phyloP scores from a whole-genome alignment of 225 moss, liverwort and hornwort genomes.

The Pseudisothecium myosuroides region DNA sequence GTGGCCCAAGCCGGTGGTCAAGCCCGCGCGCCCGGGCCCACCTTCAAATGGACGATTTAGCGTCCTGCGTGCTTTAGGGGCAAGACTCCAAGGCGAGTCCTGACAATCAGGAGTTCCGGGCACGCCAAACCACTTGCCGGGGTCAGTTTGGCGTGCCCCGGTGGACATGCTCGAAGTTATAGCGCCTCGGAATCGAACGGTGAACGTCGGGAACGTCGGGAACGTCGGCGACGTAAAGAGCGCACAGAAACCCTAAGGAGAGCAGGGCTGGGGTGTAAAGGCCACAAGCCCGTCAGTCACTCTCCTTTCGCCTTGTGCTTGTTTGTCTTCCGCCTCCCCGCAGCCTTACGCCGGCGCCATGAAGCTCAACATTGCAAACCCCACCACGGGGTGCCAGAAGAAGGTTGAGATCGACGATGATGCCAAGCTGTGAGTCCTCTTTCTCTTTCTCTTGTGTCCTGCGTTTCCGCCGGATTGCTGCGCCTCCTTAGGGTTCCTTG shows the following conservation, averaged over 20 bases:
- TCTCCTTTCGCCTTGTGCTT: neutral
- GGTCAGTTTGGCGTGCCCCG: no score
- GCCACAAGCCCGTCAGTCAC: fast-evolving
- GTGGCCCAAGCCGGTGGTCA: no score
- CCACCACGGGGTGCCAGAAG: slow-evolving; percentile 95
- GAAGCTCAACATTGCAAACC: slow-evolving; percentile 85
- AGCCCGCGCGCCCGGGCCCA: no score
- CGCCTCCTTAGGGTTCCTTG: neutral
- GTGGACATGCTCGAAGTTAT: no score
- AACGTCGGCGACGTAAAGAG: neutral
- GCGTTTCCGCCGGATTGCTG: neutral
- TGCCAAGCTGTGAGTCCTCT: slow-evolving; percentile 53
- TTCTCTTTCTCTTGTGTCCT: no score
- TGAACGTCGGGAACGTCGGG: neutral
- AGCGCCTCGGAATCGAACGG: no score
- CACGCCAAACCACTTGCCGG: no score
- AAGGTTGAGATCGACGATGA: slow-evolving; percentile 95
- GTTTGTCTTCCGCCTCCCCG: no score
- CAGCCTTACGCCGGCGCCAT: neutral
- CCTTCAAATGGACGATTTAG: no score
- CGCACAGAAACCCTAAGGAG: neutral
- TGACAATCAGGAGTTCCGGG: no score
- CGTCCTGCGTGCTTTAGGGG: no score
- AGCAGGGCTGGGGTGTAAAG: neutral
- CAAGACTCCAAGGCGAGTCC: no score